These are phyloP conservation scores for Spergularia marina DNA, from an alignment of 148 eudicot species.

Conservation along the genomic window DNA sequence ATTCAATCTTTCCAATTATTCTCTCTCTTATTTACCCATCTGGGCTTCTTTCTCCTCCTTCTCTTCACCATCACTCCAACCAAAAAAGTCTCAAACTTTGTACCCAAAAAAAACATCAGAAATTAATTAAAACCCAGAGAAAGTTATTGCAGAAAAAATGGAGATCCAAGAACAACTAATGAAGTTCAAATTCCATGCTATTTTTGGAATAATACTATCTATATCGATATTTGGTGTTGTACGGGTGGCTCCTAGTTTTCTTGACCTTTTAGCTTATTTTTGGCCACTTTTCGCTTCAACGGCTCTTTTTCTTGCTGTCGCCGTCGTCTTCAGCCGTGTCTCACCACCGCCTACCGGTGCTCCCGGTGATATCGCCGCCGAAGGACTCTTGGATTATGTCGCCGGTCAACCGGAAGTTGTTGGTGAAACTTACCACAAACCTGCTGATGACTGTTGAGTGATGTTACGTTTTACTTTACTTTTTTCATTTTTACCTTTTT, in stretches of 20 bases:
- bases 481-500: background rate
- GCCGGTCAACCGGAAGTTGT: constrained; percentile 43
- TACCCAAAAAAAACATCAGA: background rate
- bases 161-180: constrained; percentile 56
- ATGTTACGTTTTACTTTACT: background rate
- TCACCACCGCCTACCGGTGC: constrained; percentile 46
- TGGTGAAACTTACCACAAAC: constrained; percentile 14
- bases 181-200: constrained; percentile 48
- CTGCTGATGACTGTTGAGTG: constrained; percentile 12
- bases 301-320: constrained; percentile 61
- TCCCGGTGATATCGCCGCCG: constrained; percentile 63
- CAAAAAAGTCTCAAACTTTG: background rate
- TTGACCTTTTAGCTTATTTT: constrained; percentile 54
- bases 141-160: constrained; percentile 28
- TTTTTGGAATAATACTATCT: constrained; percentile 26
- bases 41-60: background rate
- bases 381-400: constrained; percentile 64
- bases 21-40: background rate
- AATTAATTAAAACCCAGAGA: constrained; percentile 5
- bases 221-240: constrained; percentile 20
- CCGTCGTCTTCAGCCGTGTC: constrained; percentile 49
- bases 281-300: constrained; percentile 82
- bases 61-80: background rate
- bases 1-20: background rate
- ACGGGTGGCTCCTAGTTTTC: constrained; percentile 45